Evolutionary conservation across 192 early-diverging fungal genomes (phyloP).

Genomic region (Entomortierella lignicola): DNA sequence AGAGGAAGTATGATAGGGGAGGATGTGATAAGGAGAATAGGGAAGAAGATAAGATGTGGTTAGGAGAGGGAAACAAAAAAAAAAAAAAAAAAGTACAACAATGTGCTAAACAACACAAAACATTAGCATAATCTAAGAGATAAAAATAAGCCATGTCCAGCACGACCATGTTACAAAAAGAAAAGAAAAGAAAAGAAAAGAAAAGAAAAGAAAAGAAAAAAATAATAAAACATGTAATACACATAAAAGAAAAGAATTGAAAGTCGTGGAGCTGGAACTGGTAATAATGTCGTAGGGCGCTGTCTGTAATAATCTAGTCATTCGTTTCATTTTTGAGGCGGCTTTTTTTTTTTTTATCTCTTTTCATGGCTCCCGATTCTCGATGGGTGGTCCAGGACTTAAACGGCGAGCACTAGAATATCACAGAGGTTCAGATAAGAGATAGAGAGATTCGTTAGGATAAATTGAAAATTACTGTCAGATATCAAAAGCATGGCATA

Average conservation of each 20-base stretch:
- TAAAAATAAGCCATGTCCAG: conserved; percentile 3
- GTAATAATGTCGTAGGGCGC: too few relatives aligned
- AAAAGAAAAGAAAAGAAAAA: background rate
- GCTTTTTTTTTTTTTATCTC: background rate
- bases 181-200: background rate
- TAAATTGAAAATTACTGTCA: too few relatives aligned
- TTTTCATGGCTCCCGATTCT: background rate
- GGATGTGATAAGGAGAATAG: background rate
- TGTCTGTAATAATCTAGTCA: background rate
- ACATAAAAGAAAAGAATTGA: background rate
- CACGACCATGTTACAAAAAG: background rate
- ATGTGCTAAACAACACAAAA: background rate
- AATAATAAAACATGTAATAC: background rate
- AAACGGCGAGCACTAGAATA: background rate
- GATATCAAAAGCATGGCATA: too few relatives aligned
- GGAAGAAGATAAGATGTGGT: background rate
- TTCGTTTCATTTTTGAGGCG: background rate
- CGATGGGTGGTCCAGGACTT: background rate
- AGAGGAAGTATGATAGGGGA: too few relatives aligned
- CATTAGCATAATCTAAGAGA: conserved; percentile 3
- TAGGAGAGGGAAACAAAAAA: background rate
- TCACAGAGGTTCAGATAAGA: too few relatives aligned
- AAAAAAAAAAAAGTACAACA: conserved; percentile 3
- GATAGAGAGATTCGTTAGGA: too few relatives aligned
- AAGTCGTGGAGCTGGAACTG: background rate